These are phyloP conservation scores for Saccharata proteae DNA, from an alignment of 2,329 filamentous ascomycete species.

Conservation along the genomic window DNA sequence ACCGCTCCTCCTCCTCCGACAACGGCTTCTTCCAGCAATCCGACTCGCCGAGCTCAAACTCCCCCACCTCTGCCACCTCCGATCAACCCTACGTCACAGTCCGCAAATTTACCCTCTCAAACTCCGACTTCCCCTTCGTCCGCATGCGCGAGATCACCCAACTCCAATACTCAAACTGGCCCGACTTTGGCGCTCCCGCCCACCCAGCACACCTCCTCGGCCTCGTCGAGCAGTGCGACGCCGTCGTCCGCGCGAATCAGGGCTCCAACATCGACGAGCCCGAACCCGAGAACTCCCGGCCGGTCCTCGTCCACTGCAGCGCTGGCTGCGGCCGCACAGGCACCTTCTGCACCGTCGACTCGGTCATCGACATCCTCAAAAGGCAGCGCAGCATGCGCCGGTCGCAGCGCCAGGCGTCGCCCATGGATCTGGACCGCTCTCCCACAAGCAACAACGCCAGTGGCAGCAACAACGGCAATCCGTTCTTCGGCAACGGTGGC, in stretches of 20 bases:
- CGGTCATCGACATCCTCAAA: conserved; percentile 91
- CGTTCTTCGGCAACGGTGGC: conserved; percentile 9
- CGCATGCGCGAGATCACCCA: conserved; percentile 89
- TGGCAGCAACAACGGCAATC: conserved; percentile 7
- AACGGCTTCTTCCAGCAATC: conserved; percentile 1
- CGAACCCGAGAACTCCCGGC: conserved; percentile 40
- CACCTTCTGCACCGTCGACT: conserved; percentile 93
- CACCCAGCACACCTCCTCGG: conserved; percentile 77
- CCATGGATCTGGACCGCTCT: conserved; percentile 32
- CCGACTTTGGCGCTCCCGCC: conserved; percentile 87
- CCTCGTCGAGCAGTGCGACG: conserved; percentile 81
- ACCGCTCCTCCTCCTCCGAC: background rate
- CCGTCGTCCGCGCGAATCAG: conserved; percentile 43
- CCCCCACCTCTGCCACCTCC: conserved; percentile 30
- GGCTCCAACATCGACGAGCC: conserved; percentile 45
- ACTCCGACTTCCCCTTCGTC: conserved; percentile 65
- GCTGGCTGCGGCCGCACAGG: conserved; percentile 93
- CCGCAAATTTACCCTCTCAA: conserved; percentile 74
- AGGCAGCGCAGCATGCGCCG: conserved; percentile 47
- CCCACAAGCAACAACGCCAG: background rate
- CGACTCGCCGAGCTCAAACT: conserved; percentile 11
- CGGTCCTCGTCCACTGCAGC: conserved; percentile 87
- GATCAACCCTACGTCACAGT: conserved; percentile 69
- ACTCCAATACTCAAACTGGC: conserved; percentile 91
- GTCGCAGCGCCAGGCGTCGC: conserved; percentile 21